These are phyloP conservation scores for Rugonectria rugulosa DNA, from an alignment of 2,329 filamentous ascomycete genomes.

Conservation along the genomic window DNA sequence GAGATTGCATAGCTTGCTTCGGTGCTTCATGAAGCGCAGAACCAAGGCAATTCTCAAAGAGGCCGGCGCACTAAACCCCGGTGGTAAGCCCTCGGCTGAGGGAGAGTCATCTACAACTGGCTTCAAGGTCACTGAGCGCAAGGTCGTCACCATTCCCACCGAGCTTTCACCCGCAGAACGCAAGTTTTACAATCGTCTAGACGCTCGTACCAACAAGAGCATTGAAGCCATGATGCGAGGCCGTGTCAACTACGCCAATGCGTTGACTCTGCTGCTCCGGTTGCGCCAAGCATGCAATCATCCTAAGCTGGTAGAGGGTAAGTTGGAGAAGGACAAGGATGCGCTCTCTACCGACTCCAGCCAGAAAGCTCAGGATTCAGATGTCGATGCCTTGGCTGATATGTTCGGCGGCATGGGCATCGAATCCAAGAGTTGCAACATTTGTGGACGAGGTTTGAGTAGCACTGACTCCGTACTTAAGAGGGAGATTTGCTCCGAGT, in stretches of 20 bases:
- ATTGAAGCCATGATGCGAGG: constrained; percentile 88
- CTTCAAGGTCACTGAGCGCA: constrained; percentile 92
- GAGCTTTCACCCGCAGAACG: constrained; percentile 83
- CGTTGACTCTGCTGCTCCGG: constrained; percentile 88
- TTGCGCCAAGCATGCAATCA: constrained; percentile 96
- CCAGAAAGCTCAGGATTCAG: constrained; percentile 63
- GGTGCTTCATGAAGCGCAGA: constrained; percentile 97
- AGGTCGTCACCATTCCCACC: constrained; percentile 80
- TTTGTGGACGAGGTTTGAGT: constrained; percentile 77
- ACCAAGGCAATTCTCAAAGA: constrained; percentile 97
- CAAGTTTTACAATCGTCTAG: constrained; percentile 84
- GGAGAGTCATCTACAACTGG: constrained; percentile 65
- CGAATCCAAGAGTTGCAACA: constrained; percentile 78
- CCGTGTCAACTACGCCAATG: constrained; percentile 89
- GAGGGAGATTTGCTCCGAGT: constrained; percentile 73
- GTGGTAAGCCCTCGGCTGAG: constrained; percentile 66
- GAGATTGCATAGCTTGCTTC: constrained; percentile 82
- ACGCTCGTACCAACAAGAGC: constrained; percentile 84
- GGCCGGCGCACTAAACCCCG: constrained; percentile 80
- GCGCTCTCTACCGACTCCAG: constrained; percentile 72
- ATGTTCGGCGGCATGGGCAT: constrained; percentile 87
- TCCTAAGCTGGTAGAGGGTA: constrained; percentile 84
- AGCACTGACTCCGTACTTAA: constrained; percentile 51
- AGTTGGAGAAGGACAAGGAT: constrained; percentile 87
- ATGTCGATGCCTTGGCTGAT: constrained; percentile 84